Conservation (phyloP, 805 yeast species). For the Sungouiella thailandica region DNA sequence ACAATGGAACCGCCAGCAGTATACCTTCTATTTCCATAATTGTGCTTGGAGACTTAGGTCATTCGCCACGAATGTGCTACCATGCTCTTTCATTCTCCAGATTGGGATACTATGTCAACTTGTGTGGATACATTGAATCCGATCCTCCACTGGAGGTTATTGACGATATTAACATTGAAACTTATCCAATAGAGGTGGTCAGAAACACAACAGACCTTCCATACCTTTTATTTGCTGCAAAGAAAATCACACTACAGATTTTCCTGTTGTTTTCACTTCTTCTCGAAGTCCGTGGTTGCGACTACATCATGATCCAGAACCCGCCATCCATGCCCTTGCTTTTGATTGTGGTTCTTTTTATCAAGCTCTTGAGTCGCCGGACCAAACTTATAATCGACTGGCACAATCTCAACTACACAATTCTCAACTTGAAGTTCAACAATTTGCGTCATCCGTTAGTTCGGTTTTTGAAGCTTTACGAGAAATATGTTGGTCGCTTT, state of each 20-base stretch:
- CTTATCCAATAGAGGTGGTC: conserved; percentile 42
- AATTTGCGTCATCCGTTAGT: conserved; percentile 59
- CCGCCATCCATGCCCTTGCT: conserved; percentile 91
- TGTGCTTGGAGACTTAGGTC: conserved; percentile 91
- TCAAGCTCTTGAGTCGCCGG: conserved; percentile 43
- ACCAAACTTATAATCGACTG: conserved; percentile 80
- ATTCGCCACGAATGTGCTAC: conserved; percentile 91
- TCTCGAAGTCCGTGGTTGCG: conserved; percentile 52
- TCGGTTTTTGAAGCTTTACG: conserved; percentile 55
- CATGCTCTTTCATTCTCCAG: conserved; percentile 78
- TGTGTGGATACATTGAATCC: conserved; percentile 78
- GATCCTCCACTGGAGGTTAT: conserved; percentile 45
- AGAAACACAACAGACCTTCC: conserved; percentile 42
- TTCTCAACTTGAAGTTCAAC: conserved; percentile 60
- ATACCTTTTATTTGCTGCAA: conserved; percentile 49
- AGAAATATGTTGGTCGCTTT: conserved; percentile 51
- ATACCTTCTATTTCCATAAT: conserved; percentile 61
- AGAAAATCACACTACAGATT: conserved; percentile 59
- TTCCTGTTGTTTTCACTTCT: conserved; percentile 43
- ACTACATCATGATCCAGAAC: conserved; percentile 73
- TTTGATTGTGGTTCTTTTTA: conserved; percentile 54
- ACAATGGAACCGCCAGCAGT: conserved; percentile 19
- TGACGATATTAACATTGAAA: conserved; percentile 47
- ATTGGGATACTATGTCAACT: conserved; percentile 66
- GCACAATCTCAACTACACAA: conserved; percentile 91